phyloP scores from a whole-genome alignment of 306 rosid species.

The Boehmeria nivea region DNA sequence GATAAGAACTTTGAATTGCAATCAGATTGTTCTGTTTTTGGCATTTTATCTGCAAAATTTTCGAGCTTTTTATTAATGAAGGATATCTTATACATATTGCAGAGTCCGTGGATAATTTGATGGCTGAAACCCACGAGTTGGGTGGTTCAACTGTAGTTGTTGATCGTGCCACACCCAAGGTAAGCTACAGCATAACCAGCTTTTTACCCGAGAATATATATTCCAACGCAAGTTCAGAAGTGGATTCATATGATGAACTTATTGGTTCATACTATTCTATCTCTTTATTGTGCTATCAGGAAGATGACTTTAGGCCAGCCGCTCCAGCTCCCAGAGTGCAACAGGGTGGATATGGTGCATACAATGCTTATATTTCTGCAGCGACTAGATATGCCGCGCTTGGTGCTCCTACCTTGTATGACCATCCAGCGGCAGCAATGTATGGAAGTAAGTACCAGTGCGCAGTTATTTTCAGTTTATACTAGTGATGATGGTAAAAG shows the following conservation, averaged over 20 bases:
- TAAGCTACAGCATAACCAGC: conserved; percentile 29
- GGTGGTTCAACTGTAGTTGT: conserved; percentile 91
- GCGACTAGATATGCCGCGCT: conserved; percentile 96
- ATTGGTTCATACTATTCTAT: conserved; percentile 8
- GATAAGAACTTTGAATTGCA: background rate
- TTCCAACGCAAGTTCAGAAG: background rate
- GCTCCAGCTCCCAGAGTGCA: conserved; percentile 61
- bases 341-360: conserved; percentile 94
- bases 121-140: conserved; percentile 85
- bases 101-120: conserved; percentile 90
- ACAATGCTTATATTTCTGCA: conserved; percentile 86
- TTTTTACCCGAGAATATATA: background rate
- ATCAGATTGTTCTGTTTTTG: too few species aligned
- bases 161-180: conserved; percentile 98
- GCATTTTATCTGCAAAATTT: too few species aligned
- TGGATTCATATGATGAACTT: background rate
- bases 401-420: conserved; percentile 94
- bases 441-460: conserved; percentile 70
- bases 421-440: conserved; percentile 65
- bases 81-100: conserved; percentile 28
- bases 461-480: conserved; percentile 12
- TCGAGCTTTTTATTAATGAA: too few species aligned
- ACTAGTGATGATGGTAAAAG: conserved; percentile 14
- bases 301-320: conserved; percentile 78
- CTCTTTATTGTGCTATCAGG: conserved; percentile 44